Evolutionary conservation across 2,329 filamentous ascomycete species (phyloP).

Genomic region (Aspergillus sp.): DNA sequence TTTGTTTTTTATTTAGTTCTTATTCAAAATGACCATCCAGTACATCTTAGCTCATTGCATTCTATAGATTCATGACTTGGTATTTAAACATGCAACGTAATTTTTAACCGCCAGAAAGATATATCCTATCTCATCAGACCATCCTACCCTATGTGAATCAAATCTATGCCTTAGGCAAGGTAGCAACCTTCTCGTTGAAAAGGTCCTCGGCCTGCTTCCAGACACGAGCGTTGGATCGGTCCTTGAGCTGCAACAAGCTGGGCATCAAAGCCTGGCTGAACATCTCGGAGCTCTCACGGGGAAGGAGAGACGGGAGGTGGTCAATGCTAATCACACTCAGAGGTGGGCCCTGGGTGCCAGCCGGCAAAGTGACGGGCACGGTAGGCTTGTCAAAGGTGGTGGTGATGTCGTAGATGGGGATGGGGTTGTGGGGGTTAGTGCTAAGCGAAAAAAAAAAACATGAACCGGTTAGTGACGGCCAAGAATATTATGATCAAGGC

Average conservation of each 20-base stretch:
- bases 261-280: conserved; percentile 77
- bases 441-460: conserved; percentile 21
- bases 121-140: no score
- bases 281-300: conserved; percentile 79
- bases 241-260: conserved; percentile 70
- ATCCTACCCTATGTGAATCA: no score
- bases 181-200: conserved; percentile 75
- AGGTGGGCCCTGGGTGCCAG: conserved; percentile 52
- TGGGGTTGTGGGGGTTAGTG: conserved; percentile 45
- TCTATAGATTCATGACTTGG: no score
- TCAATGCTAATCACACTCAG: conserved; percentile 84
- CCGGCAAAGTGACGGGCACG: conserved; percentile 57
- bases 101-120: no score
- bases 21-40: no score
- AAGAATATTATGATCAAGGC: neutral
- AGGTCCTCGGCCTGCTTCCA: conserved; percentile 82
- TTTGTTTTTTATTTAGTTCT: no score
- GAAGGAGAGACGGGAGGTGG: conserved; percentile 76
- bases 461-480: neutral
- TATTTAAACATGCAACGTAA: no score
- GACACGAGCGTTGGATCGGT: conserved; percentile 65
- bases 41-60: no score
- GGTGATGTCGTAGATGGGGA: conserved; percentile 75
- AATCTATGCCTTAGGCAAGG: conserved; percentile 47
- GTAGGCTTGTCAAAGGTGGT: conserved; percentile 89